Base-by-base conservation (phyloP, 2,329 filamentous ascomycete species). In the Colletotrichum sp. region DNA sequence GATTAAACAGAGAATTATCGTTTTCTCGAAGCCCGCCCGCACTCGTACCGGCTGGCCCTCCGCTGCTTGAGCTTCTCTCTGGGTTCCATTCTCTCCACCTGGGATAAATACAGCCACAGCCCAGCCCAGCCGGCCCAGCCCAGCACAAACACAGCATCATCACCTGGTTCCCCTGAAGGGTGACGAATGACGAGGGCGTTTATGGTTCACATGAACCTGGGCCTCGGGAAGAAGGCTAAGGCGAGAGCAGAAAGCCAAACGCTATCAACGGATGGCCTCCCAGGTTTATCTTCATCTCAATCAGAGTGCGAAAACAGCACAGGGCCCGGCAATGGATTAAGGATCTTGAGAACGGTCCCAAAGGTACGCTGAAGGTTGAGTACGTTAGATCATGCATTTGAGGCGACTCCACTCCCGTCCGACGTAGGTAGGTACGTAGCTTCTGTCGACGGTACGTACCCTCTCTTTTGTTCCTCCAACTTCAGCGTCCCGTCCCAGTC, bases 301-400 rank as follows among this genome's bases (percentile, higher is more conserved):
- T 21, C 43, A 21, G 43, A 52, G 43, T 52, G 43, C 43, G 7
- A 52, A 14, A 14, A 36, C 16, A 52, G 38, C 36, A 66, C 10
- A 66, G 38, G 63, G 38, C 63, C 48, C 63, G 38, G 63, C 38
- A 58, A 61, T 55, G 36, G 21, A 43, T 55, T 26, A 38, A 73
- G 59, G 24, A 71, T 65, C 28, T 71, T 21, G 34, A 68, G 63
- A 75, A 73, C 73, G 73, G 62, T 72, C 69, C 69, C 56, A 68
- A 56, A 73, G 69, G 69, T 68, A 75, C 73, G 69, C 73, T 64
- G 73, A 73, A 73, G 73, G 70, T 73, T 69, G 71, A 75, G 64
- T 75, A 68, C 56, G 69, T 73, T 73, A 70, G 69, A 63, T 73
- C 73, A 75, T 73, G 69, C 73, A 75, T 68, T 73, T 56, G 69